Evolutionary conservation across 768 basidiomycete species (phyloP).

Genomic region (Amanita rubescens): DNA sequence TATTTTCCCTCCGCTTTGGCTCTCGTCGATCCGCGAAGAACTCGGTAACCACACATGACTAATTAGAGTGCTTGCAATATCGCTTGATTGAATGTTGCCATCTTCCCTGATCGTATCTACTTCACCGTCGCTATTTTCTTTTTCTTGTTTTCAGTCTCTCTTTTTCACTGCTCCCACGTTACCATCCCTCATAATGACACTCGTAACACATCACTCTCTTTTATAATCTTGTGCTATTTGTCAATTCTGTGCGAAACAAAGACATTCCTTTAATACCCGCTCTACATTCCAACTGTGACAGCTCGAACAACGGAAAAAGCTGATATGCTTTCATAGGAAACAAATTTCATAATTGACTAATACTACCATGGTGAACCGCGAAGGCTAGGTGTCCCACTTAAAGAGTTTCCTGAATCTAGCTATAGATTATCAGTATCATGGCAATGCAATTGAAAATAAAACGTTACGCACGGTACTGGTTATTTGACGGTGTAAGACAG

Average conservation of each 20-base stretch:
- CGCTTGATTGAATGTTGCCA: conserved; percentile 13
- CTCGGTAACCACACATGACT: conserved; percentile 25
- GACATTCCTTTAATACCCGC: conserved; percentile 5
- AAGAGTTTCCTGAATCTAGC: conserved; percentile 34
- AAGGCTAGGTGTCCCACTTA: conserved; percentile 28
- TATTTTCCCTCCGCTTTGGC: conserved; percentile 74
- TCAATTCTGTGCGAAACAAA: conserved; percentile 9
- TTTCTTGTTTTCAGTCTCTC: conserved; percentile 5
- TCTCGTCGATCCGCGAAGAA: conserved; percentile 52
- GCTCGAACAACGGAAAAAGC: background rate
- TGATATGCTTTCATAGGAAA: background rate
- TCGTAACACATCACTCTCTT: conserved; percentile 4
- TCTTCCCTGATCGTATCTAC: conserved; percentile 18
- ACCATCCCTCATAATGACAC: conserved; percentile 5
- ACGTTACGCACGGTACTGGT: conserved; percentile 32
- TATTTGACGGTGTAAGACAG: conserved; percentile 44
- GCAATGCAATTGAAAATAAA: background rate
- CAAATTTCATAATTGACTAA: background rate
- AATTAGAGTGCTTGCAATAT: conserved; percentile 11
- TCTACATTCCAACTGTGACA: conserved; percentile 32
- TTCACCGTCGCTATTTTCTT: conserved; percentile 5
- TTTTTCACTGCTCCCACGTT: conserved; percentile 3
- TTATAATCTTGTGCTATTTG: conserved; percentile 8
- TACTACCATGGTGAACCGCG: conserved; percentile 38
- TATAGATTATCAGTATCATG: conserved; percentile 12